Evolutionary conservation across 176 grass and related monocot genomes (phyloP).

Genomic region (Triticum turgidum): DNA sequence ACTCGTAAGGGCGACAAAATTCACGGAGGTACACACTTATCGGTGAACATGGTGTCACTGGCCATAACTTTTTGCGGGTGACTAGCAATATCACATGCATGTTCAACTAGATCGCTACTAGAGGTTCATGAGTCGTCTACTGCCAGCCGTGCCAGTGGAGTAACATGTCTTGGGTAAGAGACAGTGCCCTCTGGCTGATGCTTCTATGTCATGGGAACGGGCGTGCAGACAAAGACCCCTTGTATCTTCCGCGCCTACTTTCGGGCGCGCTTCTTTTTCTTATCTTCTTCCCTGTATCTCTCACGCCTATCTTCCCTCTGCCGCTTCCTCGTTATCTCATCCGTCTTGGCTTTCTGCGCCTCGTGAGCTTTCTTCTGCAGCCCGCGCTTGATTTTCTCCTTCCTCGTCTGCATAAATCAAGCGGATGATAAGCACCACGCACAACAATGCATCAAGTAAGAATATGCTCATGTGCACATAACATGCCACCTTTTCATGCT

Average conservation of each 20-base stretch:
- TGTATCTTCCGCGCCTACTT: constrained; percentile 17
- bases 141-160: background rate
- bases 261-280: constrained; percentile 70
- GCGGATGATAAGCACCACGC: background rate
- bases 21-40: background rate
- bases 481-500: constrained; percentile 70
- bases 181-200: background rate
- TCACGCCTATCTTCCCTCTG: constrained; percentile 76
- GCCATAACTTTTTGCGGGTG: background rate
- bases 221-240: background rate
- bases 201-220: background rate
- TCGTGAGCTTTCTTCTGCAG: constrained; percentile 76
- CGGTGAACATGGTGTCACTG: background rate
- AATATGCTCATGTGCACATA: background rate
- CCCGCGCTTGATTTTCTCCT: constrained; percentile 61
- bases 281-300: constrained; percentile 84
- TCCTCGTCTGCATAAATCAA: constrained; percentile 55
- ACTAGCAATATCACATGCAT: background rate
- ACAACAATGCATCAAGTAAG: background rate
- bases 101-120: background rate
- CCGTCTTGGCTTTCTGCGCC: constrained; percentile 73
- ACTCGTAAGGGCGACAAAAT: background rate
- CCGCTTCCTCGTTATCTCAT: constrained; percentile 68
- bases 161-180: background rate
- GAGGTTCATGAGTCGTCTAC: background rate